Evolutionary conservation across 306 rosid species (phyloP).

Genomic region (Ormosia semicastrata): DNA sequence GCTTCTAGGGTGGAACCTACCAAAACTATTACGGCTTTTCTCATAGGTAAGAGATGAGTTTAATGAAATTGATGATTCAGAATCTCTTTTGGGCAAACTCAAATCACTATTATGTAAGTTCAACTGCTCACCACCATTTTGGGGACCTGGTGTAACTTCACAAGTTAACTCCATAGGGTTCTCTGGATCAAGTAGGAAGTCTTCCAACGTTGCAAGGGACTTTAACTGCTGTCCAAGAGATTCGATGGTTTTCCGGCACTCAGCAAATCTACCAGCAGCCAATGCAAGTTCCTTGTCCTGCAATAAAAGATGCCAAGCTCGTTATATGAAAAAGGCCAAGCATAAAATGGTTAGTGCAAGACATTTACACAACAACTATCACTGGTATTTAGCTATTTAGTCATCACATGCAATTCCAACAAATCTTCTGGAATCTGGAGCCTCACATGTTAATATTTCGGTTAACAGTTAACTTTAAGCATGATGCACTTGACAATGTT

Average conservation of each 20-base stretch:
- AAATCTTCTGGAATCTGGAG: background rate
- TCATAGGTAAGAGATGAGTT: conserved; percentile 28
- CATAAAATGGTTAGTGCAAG: background rate
- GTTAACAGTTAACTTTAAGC: background rate
- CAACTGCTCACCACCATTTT: conserved; percentile 24
- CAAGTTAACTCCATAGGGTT: conserved; percentile 27
- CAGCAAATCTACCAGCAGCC: conserved; percentile 72
- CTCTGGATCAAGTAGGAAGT: conserved; percentile 56
- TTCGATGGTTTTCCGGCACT: conserved; percentile 77
- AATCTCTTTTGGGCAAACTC: conserved; percentile 26
- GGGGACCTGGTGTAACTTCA: conserved; percentile 12
- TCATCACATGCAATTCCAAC: conserved; percentile 4
- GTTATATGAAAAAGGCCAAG: background rate
- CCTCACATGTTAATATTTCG: background rate
- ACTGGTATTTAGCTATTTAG: background rate
- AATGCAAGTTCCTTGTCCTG: conserved; percentile 72
- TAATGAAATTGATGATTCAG: conserved; percentile 28
- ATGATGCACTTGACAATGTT: background rate
- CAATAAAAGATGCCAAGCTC: conserved; percentile 19
- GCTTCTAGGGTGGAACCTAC: conserved; percentile 40
- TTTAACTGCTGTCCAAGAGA: conserved; percentile 67
- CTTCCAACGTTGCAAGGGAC: conserved; percentile 72
- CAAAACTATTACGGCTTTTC: conserved; percentile 34
- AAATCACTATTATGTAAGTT: conserved; percentile 24
- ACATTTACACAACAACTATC: background rate